phyloP scores from a whole-genome alignment of 2,329 filamentous ascomycete species.

The Xylariaceae sp. region DNA sequence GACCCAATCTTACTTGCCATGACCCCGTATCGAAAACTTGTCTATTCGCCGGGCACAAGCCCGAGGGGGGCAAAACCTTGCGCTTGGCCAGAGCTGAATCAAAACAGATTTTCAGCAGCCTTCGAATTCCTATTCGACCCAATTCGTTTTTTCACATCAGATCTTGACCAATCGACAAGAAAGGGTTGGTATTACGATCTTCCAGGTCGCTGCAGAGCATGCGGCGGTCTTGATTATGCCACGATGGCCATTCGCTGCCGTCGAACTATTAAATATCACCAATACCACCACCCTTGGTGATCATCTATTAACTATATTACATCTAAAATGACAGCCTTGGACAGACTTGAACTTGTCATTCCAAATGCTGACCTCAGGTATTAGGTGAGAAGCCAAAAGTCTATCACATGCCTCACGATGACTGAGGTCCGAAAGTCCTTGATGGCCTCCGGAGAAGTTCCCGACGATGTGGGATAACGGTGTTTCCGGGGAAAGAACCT shows the following conservation, averaged over 20 bases:
- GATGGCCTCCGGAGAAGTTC: too few species aligned
- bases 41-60: neutral
- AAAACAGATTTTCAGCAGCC: neutral
- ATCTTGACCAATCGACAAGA: neutral
- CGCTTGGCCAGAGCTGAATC: too few species aligned
- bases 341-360: too few species aligned
- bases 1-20: neutral
- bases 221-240: neutral
- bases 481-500: too few species aligned
- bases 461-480: too few species aligned
- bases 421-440: too few species aligned
- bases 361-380: too few species aligned
- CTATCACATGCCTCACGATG: too few species aligned
- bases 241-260: neutral
- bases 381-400: too few species aligned
- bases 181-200: neutral
- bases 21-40: neutral
- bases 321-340: too few species aligned
- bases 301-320: too few species aligned
- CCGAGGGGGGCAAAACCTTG: neutral
- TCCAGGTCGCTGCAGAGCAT: neutral
- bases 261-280: neutral
- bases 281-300: neutral
- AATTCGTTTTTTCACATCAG: neutral
- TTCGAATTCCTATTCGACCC: neutral